These are phyloP conservation scores for Ostreobium quekettii DNA, from an alignment of 139 green algal species.

Conservation along the genomic window DNA sequence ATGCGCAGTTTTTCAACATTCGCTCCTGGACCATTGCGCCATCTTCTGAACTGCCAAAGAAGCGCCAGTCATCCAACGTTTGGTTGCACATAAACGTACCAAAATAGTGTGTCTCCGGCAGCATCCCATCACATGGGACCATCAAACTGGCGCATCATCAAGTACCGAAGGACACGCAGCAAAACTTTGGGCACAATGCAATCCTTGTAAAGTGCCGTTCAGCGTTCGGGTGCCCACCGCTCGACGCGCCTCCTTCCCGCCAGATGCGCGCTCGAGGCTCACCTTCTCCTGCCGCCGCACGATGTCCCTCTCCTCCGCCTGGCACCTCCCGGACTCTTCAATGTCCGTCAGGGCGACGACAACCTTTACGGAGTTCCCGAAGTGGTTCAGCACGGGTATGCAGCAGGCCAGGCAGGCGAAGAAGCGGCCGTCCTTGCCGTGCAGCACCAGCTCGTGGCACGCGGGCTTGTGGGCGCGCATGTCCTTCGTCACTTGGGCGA, in stretches of 20 bases:
- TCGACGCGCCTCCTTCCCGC: not conserved
- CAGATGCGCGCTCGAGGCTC: not conserved
- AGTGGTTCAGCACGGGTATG: conserved; percentile 5
- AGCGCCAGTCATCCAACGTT: too few relatives aligned
- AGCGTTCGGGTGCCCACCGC: not conserved
- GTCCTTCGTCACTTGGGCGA: not conserved
- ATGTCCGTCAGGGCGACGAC: not conserved
- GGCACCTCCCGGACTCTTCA: not conserved
- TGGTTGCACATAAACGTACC: not conserved
- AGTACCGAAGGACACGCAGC: too few relatives aligned
- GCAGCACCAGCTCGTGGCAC: not conserved
- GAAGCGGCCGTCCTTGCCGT: not conserved
- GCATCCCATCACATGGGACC: not conserved
- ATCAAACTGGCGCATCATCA: too few relatives aligned
- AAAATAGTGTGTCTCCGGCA: not conserved
- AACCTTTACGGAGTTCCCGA: not conserved
- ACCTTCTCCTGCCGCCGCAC: not conserved
- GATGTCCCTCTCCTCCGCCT: not conserved
- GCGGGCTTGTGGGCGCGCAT: not conserved
- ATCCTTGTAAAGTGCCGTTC: too few relatives aligned
- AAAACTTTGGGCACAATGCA: too few relatives aligned
- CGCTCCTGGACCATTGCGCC: too few relatives aligned
- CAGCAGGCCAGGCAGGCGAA: not conserved
- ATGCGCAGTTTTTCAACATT: too few relatives aligned
- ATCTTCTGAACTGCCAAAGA: too few relatives aligned